Evolutionary conservation across 805 yeast genomes (phyloP), one percentile per base, ranked within the genome.

Genomic region (Hanseniaspora lachancei): DNA sequence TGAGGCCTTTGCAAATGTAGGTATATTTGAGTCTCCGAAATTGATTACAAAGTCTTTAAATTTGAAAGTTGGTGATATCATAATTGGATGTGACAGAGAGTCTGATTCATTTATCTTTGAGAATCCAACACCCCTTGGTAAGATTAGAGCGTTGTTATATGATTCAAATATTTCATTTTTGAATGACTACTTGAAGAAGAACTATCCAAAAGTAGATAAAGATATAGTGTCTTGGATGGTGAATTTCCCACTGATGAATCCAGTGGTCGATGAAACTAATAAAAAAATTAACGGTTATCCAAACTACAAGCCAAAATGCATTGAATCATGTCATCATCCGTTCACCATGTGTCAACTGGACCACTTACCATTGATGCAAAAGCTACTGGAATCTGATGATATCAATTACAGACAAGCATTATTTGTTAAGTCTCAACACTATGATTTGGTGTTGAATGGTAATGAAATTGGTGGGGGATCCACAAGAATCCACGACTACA

Each of bases 391-490:
- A 10, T 41, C 34, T 1, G 20, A 20, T 27, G 32, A 44, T 5
- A 23, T 49, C 23, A 6, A 74, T 64, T 7, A 40, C 2, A 60
- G 72, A 0, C 72, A 74, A 20, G 95, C 95, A 5, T 68, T 86
- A 27, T 66, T 70, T 41, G 88, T 84, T 2, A 74, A 79, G 40
- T 98, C 97, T 12, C 95, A 86, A 63, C 98, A 93, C 68, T 93
- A 89, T 66, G 99, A 93, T 66, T 70, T 93, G 16, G 98, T 93
- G 0, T 72, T 93, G 40, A 91, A 91, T 63, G 99, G 98, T 2
- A 87, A 86, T 7, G 99, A 93, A 66, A 77, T 89, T 2, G 99
- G 99, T 29, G 99, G 99, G 20, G 99, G 99, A 0, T 87, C 96
- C 6, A 76, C 95, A 60, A 87, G 98, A 79, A 78, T 93, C 20